Conservation (phyloP, 495 filamentous ascomycete genomes). For the Peziza echinospora region DNA sequence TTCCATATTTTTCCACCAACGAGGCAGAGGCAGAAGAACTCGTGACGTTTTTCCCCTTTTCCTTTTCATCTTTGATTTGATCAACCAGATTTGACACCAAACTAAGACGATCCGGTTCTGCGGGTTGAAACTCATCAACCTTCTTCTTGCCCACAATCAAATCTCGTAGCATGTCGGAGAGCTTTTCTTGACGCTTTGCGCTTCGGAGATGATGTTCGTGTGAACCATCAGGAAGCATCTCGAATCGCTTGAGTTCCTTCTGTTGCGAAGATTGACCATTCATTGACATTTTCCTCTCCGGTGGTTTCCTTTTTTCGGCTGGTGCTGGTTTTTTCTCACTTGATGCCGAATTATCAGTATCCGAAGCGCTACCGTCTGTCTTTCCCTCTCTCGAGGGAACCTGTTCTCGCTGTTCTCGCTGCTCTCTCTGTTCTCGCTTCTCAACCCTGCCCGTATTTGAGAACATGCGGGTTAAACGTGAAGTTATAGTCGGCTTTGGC, state of each 20-base stretch:
- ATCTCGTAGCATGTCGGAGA: constrained; percentile 74
- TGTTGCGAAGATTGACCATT: constrained; percentile 4
- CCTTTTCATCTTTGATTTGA: constrained; percentile 63
- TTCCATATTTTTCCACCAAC: constrained; percentile 90
- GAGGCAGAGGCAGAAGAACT: constrained; percentile 57
- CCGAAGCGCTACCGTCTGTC: constrained; percentile 12
- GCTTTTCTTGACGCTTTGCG: constrained; percentile 78
- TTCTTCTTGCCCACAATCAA: constrained; percentile 52
- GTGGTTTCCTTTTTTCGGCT: neutral
- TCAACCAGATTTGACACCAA: constrained; percentile 93
- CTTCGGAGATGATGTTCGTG: constrained; percentile 78
- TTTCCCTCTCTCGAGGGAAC: constrained; percentile 5
- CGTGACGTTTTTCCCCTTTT: constrained; percentile 54
- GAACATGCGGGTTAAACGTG: constrained; percentile 17
- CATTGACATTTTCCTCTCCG: neutral
- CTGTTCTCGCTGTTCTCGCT: neutral
- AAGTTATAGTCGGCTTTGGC: constrained; percentile 20
- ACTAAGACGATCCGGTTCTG: constrained; percentile 60
- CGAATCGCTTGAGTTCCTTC: constrained; percentile 34
- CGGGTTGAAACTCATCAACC: constrained; percentile 42
- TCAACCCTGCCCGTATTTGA: constrained; percentile 10
- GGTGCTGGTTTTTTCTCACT: constrained; percentile 10
- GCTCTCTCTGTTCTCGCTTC: too few species aligned
- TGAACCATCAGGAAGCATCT: constrained; percentile 36
- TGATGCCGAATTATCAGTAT: constrained; percentile 12